Evolutionary conservation across 2,329 filamentous ascomycete species (phyloP).

Genomic region (Elsinoe ampelina): DNA sequence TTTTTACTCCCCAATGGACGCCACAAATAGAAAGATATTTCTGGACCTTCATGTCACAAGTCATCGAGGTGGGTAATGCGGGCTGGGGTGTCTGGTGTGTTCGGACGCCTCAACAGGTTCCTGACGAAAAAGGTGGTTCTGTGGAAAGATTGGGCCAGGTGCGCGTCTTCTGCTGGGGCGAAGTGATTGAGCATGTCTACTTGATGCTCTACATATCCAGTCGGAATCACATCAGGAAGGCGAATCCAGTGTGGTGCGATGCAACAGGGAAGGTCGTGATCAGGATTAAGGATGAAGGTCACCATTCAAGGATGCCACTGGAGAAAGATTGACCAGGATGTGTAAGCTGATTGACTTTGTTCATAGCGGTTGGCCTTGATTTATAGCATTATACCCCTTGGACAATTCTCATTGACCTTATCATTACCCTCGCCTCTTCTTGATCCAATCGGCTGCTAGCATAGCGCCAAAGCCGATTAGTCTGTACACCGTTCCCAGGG

Average conservation of each 20-base stretch:
- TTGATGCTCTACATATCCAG: slow-evolving; percentile 66
- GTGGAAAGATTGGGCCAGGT: slow-evolving; percentile 35
- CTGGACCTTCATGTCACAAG: slow-evolving; percentile 55
- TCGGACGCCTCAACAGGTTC: slow-evolving; percentile 24
- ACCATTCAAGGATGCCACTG: neutral
- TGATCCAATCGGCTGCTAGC: neutral
- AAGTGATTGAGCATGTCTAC: slow-evolving; percentile 62
- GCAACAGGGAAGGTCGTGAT: slow-evolving; percentile 49
- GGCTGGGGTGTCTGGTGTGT: slow-evolving; percentile 59
- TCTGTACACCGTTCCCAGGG: slow-evolving; percentile 13
- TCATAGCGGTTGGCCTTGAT: neutral
- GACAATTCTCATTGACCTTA: neutral
- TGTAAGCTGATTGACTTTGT: no score
- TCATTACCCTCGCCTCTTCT: neutral
- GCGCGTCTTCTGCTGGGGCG: slow-evolving; percentile 69
- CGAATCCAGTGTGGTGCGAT: slow-evolving; percentile 58
- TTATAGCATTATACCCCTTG: neutral
- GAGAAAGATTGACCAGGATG: neutral
- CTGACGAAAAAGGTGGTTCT: slow-evolving; percentile 20
- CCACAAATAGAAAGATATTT: slow-evolving; percentile 40
- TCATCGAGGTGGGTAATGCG: slow-evolving; percentile 48
- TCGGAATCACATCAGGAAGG: slow-evolving; percentile 49
- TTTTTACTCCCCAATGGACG: slow-evolving; percentile 46
- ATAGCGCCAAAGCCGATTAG: neutral
- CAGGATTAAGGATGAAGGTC: slow-evolving; percentile 30